A percentile compares a stretch with the other conserved stretches of the same genome.
These are phyloP conservation scores for Penicillium parvum DNA, from an alignment of 495 filamentous ascomycete species.

Conservation along the genomic window DNA sequence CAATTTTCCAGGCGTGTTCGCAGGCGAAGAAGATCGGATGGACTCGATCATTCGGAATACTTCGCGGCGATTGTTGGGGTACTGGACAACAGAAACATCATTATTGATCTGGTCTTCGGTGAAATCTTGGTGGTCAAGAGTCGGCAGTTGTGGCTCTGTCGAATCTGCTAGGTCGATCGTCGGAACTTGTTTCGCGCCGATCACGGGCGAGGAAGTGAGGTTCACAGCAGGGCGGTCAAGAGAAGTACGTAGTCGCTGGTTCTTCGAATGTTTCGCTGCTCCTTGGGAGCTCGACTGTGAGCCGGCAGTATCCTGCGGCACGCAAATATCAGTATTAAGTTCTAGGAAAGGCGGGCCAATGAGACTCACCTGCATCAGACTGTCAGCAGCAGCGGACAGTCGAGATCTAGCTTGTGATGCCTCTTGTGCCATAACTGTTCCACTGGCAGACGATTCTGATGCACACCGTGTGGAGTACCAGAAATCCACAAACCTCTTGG, in stretches of 20 bases:
- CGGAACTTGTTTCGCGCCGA: slow-evolving; percentile 4
- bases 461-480: slow-evolving; percentile 57
- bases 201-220: slow-evolving; percentile 29
- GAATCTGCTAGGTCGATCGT: slow-evolving; percentile 3
- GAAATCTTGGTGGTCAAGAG: not conserved
- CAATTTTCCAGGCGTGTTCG: slow-evolving; percentile 25
- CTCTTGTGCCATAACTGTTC: slow-evolving; percentile 35
- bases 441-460: slow-evolving; percentile 38
- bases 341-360: not conserved
- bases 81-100: slow-evolving; percentile 14
- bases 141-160: slow-evolving; percentile 14
- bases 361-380: not conserved
- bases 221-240: slow-evolving; percentile 1
- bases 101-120: not conserved
- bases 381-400: not conserved
- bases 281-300: not conserved
- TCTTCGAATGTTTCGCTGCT: not conserved
- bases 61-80: slow-evolving; percentile 54
- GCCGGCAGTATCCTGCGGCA: not conserved
- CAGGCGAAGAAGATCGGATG: slow-evolving; percentile 56
- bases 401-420: not conserved
- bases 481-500: slow-evolving; percentile 50
- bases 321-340: not conserved
- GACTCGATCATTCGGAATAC: slow-evolving; percentile 67
- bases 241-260: no score